Base-by-base conservation (phyloP, 352 stramenopile species). In the Phytophthora podocarpi region DNA sequence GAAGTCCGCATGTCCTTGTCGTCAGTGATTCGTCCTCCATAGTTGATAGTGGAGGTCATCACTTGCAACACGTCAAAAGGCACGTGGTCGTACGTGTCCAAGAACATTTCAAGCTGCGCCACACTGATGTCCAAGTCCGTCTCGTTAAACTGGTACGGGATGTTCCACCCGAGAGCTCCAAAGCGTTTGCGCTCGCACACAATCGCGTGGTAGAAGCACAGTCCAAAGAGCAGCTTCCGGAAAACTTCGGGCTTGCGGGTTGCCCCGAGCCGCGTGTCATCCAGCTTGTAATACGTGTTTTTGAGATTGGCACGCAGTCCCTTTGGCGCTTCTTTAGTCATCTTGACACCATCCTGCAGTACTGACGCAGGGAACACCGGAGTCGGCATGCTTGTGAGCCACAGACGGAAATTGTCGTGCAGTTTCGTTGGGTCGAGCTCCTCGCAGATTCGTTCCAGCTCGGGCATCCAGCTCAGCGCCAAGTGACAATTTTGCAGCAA, bases 91-190 rank as follows among this genome's bases (percentile, higher is more conserved):
- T 96, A 94, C 13, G 87, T 89, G 65, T 94, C 84, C 11, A 98
- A 70, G 70, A 98, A 98, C 72, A 96, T 96, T 45, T 97, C 87
- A 34, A 98, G 78, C 61, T 95, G 79, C 15, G 81, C 78, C 40
- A 82, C 70, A 45, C 82, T 88, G 45, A 90, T 91, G 61, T 95
- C 78, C 27, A 98, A 67, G 67, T 99, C 96, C 0, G 95, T 98
- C 51, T 98, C 93, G 62, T 99, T 99, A 65, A 99, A 99, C 70
- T 98, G 92, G 72, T 99, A 99, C 26, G 94, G 94, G 40, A 98
- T 98, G 70, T 99, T 99, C 96, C 96, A 99, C 18, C 96, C 96
- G 0, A 99, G 70, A 2, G 96, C 89, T 12, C 96, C 96, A 54
- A 99, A 99, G 18, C 96, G 90, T 60, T 97, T 93, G 24, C 96